Base-by-base conservation (phyloP, 164 flowering plant genomes). In the Nymphaea colorata region DNA sequence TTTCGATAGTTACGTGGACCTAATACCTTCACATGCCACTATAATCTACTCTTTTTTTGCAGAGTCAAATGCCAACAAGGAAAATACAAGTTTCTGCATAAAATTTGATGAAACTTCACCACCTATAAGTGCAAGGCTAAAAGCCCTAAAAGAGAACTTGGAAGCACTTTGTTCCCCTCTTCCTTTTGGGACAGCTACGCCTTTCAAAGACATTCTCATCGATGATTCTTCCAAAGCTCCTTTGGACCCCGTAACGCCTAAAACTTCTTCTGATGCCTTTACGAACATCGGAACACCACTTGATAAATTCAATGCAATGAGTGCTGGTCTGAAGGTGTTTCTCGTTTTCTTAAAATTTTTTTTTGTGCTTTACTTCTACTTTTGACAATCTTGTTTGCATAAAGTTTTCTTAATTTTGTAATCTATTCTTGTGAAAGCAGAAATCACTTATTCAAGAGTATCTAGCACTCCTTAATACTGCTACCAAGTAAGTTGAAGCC, bases 381-480 rank as follows among this genome's bases (percentile, higher is more conserved):
- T 57, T n/a, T 12, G 15, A 17, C 16, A 4, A 25, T 11, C 18
- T 41, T 5, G 42, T 41, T 70, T 25, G 57, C 55, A 47, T 47
- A 12, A 47, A 47, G 55, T 7, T 47, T 47, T 47, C 68, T 70
- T 17, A 70, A 42, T 43, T 43, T 4, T 17, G 42, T 65, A 47
- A 12, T 62, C 68, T 68, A 15, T 2, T 67, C 14, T 41, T 11
- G 45, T 55, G 14, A 55, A 43, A 74, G 73, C 84, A 89, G 96
- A 68, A 77, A 14, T 79, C 86, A 11, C 77, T 87, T 67, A 82
- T 81, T 51, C 75, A 80, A 44, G 88, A 80, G 6, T 81, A 71
- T 67, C 77, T 89, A 3, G 75, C 70, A 68, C 79, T 85, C 69
- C 42, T 89, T 43, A 89, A 89, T 68, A 73, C 82, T 41, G 96